Conservation (phyloP, 768 basidiomycete species). For the Mycena amicta region DNA sequence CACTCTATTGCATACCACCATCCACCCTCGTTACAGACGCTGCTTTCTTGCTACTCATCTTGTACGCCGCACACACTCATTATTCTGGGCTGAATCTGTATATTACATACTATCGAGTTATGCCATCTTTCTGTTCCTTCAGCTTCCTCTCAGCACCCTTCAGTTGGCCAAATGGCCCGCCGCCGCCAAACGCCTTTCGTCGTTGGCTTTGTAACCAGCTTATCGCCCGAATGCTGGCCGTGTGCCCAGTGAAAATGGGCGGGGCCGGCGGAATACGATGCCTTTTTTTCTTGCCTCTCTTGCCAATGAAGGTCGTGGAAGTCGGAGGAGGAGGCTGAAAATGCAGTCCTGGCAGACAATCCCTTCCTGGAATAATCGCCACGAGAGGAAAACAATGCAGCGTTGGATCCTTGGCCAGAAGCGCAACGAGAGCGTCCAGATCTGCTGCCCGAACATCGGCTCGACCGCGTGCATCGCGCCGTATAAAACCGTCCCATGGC, state of each 20-base stretch:
- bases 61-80: not conserved
- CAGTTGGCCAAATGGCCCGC: not conserved
- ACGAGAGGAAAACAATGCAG: too few relatives aligned
- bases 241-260: not conserved
- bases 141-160: not conserved
- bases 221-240: not conserved
- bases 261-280: not conserved
- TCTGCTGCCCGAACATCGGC: not conserved
- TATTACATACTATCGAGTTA: too few relatives aligned
- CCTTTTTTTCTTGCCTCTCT: not conserved
- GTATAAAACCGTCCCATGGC: not conserved
- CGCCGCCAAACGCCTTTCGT: not conserved
- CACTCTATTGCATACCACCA: constrained; percentile 3
- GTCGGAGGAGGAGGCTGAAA: too few relatives aligned
- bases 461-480: not conserved
- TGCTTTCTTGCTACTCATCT: not conserved
- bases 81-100: not conserved
- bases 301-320: not conserved
- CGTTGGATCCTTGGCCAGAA: too few relatives aligned
- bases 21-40: not conserved
- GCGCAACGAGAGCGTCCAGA: too few relatives aligned
- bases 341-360: too few relatives aligned
- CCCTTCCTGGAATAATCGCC: too few relatives aligned
- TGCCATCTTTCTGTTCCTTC: not conserved
- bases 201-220: not conserved